A percentile compares a stretch with the other conserved stretches of the same genome.
Evolutionary conservation across 352 stramenopile genomes (phyloP).

Genomic region (Phytophthora litchii): DNA sequence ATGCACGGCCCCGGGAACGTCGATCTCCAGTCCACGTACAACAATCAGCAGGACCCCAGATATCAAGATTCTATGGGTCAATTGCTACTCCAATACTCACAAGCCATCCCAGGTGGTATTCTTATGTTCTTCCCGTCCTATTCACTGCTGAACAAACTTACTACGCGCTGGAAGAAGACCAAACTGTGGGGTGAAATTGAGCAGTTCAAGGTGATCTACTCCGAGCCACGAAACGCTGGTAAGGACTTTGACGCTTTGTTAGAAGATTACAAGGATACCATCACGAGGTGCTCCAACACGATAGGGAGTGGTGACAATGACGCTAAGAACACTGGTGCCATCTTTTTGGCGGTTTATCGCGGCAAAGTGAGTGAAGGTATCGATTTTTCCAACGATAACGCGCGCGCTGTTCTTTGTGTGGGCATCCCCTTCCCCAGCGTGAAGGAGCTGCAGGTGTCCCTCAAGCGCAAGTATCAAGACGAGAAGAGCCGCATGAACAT

Average conservation of each 20-base stretch:
- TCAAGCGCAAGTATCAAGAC: constrained; percentile 87
- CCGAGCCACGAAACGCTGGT: constrained; percentile 70
- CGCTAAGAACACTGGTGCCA: constrained; percentile 73
- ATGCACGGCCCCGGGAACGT: constrained; percentile 72
- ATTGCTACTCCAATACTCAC: constrained; percentile 70
- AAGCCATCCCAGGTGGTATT: constrained; percentile 74
- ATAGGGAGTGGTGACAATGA: not conserved
- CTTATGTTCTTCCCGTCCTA: constrained; percentile 91
- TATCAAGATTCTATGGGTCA: constrained; percentile 88
- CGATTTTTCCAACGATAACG: constrained; percentile 98
- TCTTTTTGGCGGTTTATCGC: constrained; percentile 98
- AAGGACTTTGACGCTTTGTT: constrained; percentile 85
- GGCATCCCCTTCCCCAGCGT: constrained; percentile 98
- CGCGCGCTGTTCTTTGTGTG: constrained; percentile 96
- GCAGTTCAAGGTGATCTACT: constrained; percentile 65
- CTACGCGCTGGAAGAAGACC: constrained; percentile 69
- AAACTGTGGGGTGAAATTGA: constrained; percentile 69
- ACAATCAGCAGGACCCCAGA: constrained; percentile 78
- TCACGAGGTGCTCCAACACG: constrained; percentile 8
- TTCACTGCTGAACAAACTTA: constrained; percentile 75
- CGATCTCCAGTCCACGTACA: constrained; percentile 78
- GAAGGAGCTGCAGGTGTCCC: constrained; percentile 90
- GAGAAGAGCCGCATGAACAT: constrained; percentile 68
- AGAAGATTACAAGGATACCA: constrained; percentile 70
- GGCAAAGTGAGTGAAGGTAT: constrained; percentile 99